Evolutionary conservation across 805 yeast species (phyloP), one percentile per base, ranked within the genome.

Genomic region (Pichia membranifaciens): DNA sequence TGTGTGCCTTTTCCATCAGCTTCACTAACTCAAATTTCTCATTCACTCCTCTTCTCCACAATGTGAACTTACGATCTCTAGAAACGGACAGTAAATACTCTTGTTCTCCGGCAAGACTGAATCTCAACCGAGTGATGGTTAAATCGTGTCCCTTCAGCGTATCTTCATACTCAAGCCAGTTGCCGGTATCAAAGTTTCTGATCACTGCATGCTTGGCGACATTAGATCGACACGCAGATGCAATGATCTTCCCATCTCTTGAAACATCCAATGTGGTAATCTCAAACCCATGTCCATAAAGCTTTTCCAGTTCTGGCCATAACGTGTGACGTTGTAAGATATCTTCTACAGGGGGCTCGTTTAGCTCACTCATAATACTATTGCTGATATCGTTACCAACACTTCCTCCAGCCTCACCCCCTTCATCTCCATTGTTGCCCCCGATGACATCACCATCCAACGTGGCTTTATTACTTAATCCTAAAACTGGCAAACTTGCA

Each of bases 271-370:
- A 74, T 39, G 91, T 76, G 0, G 88, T 79, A 34, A 90, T 80
- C 62, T 95, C 99, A 65, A 88, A 95, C 8, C 99, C 99, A 64
- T 93, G 99, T 0, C 99, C 99, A 59, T 93, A 93, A 38, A 93
- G 66, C 62, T 93, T 93, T 58, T 93, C 99, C 47, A 84, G 70
- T 61, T 93, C 99, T 0, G 99, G 99, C 84, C 95, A 93, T 45
- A 93, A 70, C 0, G 98, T 87, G 60, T 82, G 87, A 58, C 98
- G 75, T 62, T 93, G 98, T 23, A 93, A 70, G 51, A 87, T 86
- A 58, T 91, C 96, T 63, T 93, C 99, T 40, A 84, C 67, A 0
- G 99, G 98, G 8, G 96, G 90, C 0, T 66, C 60, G 0, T 54
- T 52, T 38, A 85, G 65, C 0, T 71, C 57, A 4, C 70, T 62